A percentile compares a stretch with the other conserved stretches of the same genome.
phyloP scores from a whole-genome alignment of 257 asterid species.

The Solanum chaucha region DNA sequence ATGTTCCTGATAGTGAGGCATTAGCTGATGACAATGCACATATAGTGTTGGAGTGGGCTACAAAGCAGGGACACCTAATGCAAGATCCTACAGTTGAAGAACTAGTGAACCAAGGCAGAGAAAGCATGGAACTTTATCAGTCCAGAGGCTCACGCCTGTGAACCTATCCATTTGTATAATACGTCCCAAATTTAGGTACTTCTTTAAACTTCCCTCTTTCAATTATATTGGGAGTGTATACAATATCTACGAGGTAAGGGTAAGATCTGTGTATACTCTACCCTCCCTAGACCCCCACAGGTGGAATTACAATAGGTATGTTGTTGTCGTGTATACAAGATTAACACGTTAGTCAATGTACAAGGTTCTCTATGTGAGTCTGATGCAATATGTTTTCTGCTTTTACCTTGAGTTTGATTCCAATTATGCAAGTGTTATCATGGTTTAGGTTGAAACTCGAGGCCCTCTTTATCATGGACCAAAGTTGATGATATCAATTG shows the following conservation, averaged over 20 bases:
- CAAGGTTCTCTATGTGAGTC: background rate
- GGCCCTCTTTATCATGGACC: background rate
- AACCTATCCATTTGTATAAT: background rate
- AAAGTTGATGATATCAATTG: background rate
- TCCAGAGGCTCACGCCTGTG: constrained; percentile 10
- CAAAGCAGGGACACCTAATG: constrained; percentile 4
- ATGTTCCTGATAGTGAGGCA: constrained; percentile 6
- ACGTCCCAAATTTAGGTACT: background rate
- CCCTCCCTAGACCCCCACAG: background rate
- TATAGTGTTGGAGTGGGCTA: constrained; percentile 6
- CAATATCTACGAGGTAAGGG: background rate
- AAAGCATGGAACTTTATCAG: constrained; percentile 10
- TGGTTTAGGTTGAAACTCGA: background rate
- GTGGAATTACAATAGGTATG: background rate
- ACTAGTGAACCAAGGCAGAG: constrained; percentile 4
- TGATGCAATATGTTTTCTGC: background rate
- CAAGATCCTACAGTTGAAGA: constrained; percentile 2
- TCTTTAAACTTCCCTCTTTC: background rate
- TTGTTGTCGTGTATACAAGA: background rate
- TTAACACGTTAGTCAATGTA: background rate
- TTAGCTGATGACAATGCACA: constrained; percentile 1
- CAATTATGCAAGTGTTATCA: background rate
- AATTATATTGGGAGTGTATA: background rate
- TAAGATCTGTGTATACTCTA: background rate
- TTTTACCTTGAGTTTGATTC: background rate